Base-by-base conservation (phyloP, 768 basidiomycete genomes). In the Pholiota molesta region DNA sequence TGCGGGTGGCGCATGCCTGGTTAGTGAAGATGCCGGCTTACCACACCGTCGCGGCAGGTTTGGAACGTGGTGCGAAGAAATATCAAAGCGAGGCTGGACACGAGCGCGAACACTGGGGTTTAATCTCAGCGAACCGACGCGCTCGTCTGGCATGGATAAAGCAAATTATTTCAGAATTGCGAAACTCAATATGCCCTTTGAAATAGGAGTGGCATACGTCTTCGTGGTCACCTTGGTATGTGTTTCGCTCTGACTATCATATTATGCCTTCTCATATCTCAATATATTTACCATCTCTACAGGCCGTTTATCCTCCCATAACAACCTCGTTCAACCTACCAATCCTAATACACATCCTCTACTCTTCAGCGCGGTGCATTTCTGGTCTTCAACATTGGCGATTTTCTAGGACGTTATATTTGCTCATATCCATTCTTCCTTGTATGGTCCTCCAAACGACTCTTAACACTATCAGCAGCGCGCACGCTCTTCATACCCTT, bases 251-350 rank as follows among this genome's bases (percentile, higher is more conserved):
- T 44, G 23, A 49, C 10, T 26, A 5, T 11, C 49, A 35, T 51
- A 28, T 56, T 31, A 39, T 31, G 54, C 26, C 4, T 29, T 13
- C 11, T 59, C 3, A 40, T 44, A 56, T 52, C 61, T 8, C 19
- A 33, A 31, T 19, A 21, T 60, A 19, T 54, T 23, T 40, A 42
- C 5, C 55, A 52, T 60, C 37, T 61, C 28, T 51, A 31, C 49
- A 97, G 95, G 83, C 94, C 31, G 89, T 96, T 52, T 97, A 85
- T 75, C 95, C 95, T 5, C 84, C 95, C 0, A 89, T 95, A 64
- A 95, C 95, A 2, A 84, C 88, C 3, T 90, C 0, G 85, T 97
- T 56, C 73, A 75, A 39, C 84, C 95, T 2, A 86, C 84, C 14
- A 88, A 88, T 63, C 81, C 84, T 2, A 70, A 73, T 26, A 85